phyloP scores from a whole-genome alignment of 2,329 filamentous ascomycete genomes.

The Coniochaeta sp. region DNA sequence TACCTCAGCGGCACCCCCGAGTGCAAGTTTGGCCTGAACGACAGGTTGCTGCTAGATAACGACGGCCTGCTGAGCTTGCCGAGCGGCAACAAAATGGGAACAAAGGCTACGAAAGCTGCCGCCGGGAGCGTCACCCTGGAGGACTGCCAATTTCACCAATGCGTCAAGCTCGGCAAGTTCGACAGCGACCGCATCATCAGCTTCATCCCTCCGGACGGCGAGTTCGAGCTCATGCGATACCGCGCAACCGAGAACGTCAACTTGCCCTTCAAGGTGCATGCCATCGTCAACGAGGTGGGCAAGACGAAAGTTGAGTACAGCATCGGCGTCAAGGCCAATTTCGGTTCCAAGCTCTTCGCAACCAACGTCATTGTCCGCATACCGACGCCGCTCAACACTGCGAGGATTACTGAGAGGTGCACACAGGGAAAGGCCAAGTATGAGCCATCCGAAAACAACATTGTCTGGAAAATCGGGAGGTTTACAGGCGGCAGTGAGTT shows the following conservation, averaged over 20 bases:
- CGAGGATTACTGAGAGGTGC: slow-evolving; percentile 84
- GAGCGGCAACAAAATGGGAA: slow-evolving; percentile 69
- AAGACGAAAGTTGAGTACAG: slow-evolving; percentile 98
- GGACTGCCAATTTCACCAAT: slow-evolving; percentile 98
- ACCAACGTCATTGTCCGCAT: slow-evolving; percentile 94
- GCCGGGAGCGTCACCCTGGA: slow-evolving; percentile 93
- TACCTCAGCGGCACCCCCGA: slow-evolving; percentile 95
- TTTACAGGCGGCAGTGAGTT: slow-evolving; percentile 98
- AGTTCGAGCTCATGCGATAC: slow-evolving; percentile 98
- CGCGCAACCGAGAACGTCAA: slow-evolving; percentile 98
- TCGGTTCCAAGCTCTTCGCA: slow-evolving; percentile 90
- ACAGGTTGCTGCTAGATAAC: slow-evolving; percentile 83
- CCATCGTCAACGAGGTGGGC: slow-evolving; percentile 95
- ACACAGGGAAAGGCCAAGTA: slow-evolving; percentile 98
- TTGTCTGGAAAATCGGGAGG: slow-evolving; percentile 98
- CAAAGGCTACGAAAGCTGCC: slow-evolving; percentile 89
- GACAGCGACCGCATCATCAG: slow-evolving; percentile 95
- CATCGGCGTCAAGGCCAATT: slow-evolving; percentile 95
- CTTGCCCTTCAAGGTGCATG: slow-evolving; percentile 95
- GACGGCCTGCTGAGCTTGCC: slow-evolving; percentile 59
- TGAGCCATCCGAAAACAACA: slow-evolving; percentile 95
- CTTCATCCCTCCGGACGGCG: slow-evolving; percentile 92
- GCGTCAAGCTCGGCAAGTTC: slow-evolving; percentile 94
- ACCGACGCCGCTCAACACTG: slow-evolving; percentile 93
- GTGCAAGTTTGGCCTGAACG: slow-evolving; percentile 98